Evolutionary conservation across 345 rosid species (phyloP), one percentile per base, ranked within the genome.

Genomic region (Fremontodendron californicum): DNA sequence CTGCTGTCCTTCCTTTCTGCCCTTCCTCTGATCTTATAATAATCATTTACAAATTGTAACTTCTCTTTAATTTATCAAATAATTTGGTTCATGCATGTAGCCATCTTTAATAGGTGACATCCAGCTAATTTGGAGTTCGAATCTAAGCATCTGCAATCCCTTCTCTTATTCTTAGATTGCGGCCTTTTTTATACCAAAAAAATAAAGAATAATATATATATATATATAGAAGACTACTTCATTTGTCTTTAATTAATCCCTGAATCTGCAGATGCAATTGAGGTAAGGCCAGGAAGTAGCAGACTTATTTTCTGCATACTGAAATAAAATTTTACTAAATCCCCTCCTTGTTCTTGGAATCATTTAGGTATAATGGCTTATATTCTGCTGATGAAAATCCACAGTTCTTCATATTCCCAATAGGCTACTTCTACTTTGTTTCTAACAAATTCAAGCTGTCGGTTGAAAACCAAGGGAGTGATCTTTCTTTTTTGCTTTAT

Each of bases 381-480:
- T 35, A 37, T 0, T 16, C 15, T 27, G 42, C 25, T 69, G 25
- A 27, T 11, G 23, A 9, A 70, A 46, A 51, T 52, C 42, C 25
- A 71, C n/a, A 9, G 1, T 35, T 72, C 46, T 51, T 52, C 62
- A 12, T 31, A 52, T 72, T 51, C 25, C 60, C 74, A 27, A 4
- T 49, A 62, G 21, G 35, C 35, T 64, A 12, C 51, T 40, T 6
- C 60, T 33, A 19, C 21, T 23, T 42, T 51, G 10, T 33, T 40
- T 4, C 73, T 15, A 7, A 71, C 58, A 75, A 75, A 46, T 71
- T 63, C 9, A 70, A 78, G 76, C 42, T 54, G 78, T 78, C 78
- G 60, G 60, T 61, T 15, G 78, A 74, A 43, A n/a, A 67, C 74
- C 61, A 21, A 27, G 9, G 40, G 16, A 16, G 18, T 58, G 31